These are phyloP conservation scores for Populus tremula DNA, from an alignment of 345 rosid species.

Conservation along the genomic window DNA sequence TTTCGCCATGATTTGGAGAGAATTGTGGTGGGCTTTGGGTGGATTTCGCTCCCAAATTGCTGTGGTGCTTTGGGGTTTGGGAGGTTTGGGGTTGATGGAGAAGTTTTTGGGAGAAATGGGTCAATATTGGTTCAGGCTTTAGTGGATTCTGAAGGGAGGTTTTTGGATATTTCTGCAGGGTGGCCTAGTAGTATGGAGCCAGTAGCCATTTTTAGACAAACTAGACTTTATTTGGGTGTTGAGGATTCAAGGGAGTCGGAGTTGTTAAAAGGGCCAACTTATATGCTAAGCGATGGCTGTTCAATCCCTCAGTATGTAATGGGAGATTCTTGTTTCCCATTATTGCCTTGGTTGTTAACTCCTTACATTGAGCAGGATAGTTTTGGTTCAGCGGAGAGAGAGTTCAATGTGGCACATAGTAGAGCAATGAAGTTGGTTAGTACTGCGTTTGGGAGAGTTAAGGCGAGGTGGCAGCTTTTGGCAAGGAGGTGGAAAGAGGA, in stretches of 20 bases:
- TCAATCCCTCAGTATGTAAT: constrained; percentile 56
- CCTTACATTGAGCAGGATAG: constrained; percentile 58
- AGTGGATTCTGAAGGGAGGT: constrained; percentile 64
- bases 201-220: constrained; percentile 45
- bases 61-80: constrained; percentile 72
- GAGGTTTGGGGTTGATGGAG: constrained; percentile 45
- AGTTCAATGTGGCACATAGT: constrained; percentile 50
- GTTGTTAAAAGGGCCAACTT: constrained; percentile 45
- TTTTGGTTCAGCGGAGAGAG: constrained; percentile 36
- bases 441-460: constrained; percentile 47
- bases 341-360: constrained; percentile 70
- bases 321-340: constrained; percentile 67
- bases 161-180: constrained; percentile 76
- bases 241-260: constrained; percentile 48
- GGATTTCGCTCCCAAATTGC: constrained; percentile 63
- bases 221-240: constrained; percentile 40
- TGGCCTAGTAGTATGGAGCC: constrained; percentile 64
- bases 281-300: constrained; percentile 39
- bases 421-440: constrained; percentile 44
- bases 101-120: constrained; percentile 44
- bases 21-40: constrained; percentile 50
- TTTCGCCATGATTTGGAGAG: constrained; percentile 35
- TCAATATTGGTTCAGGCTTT: constrained; percentile 71
- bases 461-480: constrained; percentile 62
- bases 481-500: constrained; percentile 63